Conservation (phyloP, 164 flowering plant genomes). For the Magnolia officinalis region DNA sequence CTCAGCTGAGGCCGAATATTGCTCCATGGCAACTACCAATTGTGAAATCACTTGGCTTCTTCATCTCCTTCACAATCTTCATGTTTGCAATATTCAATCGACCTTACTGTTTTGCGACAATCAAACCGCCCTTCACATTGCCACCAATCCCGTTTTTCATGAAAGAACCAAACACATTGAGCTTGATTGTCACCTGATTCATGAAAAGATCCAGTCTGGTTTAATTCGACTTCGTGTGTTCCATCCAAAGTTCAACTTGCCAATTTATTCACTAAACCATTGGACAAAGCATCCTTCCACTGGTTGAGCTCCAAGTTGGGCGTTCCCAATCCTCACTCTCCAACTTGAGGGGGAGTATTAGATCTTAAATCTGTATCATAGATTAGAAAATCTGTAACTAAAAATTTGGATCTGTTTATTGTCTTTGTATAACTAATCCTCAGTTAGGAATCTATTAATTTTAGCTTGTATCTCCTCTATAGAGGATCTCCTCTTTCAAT, state of each 20-base stretch:
- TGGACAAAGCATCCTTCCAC: neutral
- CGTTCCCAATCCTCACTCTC: neutral
- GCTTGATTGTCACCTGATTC: neutral
- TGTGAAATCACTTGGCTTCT: conserved; percentile 4
- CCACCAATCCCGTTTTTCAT: neutral
- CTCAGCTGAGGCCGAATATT: conserved; percentile 9
- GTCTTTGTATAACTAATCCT: too few species aligned
- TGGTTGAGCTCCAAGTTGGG: neutral
- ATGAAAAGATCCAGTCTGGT: neutral
- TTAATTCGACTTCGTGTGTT: neutral
- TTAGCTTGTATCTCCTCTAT: too few species aligned
- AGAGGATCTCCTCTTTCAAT: too few species aligned
- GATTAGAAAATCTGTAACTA: too few species aligned
- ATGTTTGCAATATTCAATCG: too few species aligned
- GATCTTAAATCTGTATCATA: neutral
- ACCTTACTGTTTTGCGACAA: neutral
- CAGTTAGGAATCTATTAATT: too few species aligned
- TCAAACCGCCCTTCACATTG: neutral
- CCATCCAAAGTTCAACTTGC: neutral
- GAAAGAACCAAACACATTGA: neutral
- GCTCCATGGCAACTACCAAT: conserved; percentile 6
- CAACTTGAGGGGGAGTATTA: neutral
- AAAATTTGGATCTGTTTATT: too few species aligned
- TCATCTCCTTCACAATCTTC: neutral
- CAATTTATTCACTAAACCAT: neutral